Evolutionary conservation across 306 rosid species (phyloP), one percentile per base, ranked within the genome.

Genomic region (Castanea mollissima): DNA sequence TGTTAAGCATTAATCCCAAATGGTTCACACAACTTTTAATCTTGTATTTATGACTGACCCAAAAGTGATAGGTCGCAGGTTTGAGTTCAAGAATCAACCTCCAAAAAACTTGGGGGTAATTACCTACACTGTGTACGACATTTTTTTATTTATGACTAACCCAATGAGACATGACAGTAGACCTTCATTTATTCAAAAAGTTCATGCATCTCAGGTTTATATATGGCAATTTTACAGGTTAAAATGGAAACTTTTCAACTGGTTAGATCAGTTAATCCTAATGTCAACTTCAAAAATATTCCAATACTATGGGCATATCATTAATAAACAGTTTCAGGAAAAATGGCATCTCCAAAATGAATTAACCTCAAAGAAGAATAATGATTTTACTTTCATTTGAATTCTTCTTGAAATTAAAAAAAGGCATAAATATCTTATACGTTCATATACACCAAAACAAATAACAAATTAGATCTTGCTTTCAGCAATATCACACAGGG

Each of bases 1-100:
- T 74, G 71, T 29, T 34, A 73, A 69, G 49, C 74, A 57, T 38
- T 74, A 41, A 55, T 18, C 56, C 49, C 27, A 72, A 49, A 44
- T 74, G 56, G 44, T 7, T 29, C 21, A 54, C 54, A 65, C 46
- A 44, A 77, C 52, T 46, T n/a, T 63, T 38, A 32, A 8, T 16
- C 46, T 41, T 62, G 63, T 63, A 73, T 49, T 55, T 18, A 2
- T 44, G 56, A 20, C 31, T 9, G 2, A 55, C 51, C 72, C 35
- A 73, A 54, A 41, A 41, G 46, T 41, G 46, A 41, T 41, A 41
- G 46, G 46, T 8, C 1, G 1, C 46, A 41, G 11, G 46, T 41
- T 41, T 41, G 11, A 41, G 46, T 41, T 41, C 11, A 8, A 41
- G 46, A 41, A 41, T 41, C 46, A 41, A 41, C 46, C 46, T 41